A percentile compares a stretch with the other conserved stretches of the same genome.
phyloP scores from a whole-genome alignment of 495 filamentous ascomycete genomes.

The Alectoria sarmentosa region DNA sequence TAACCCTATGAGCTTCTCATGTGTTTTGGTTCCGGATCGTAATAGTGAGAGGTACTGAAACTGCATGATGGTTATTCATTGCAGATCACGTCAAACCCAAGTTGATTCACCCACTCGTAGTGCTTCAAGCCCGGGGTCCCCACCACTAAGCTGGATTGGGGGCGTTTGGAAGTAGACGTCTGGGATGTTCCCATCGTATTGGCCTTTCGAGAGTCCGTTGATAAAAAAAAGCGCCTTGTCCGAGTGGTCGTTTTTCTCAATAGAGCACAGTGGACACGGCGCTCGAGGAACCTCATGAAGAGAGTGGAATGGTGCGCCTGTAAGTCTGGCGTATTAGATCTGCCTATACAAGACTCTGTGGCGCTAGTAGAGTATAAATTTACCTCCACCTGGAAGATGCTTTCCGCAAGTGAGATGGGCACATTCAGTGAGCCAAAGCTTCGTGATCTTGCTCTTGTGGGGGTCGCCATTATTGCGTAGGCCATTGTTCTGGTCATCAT shows the following conservation, averaged over 20 bases:
- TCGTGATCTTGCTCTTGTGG: conserved; percentile 30
- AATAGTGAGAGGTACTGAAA: conserved; percentile 38
- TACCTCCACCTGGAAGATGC: conserved; percentile 40
- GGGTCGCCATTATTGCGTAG: conserved; percentile 29
- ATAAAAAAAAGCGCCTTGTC: conserved; percentile 36
- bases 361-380: not conserved
- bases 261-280: conserved; percentile 37
- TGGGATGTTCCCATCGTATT: conserved; percentile 36
- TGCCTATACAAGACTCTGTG: not conserved
- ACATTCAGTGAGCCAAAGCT: conserved; percentile 39
- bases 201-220: conserved; percentile 30
- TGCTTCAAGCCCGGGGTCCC: conserved; percentile 30
- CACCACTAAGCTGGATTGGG: conserved; percentile 29
- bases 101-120: conserved; percentile 28
- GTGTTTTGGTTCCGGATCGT: conserved; percentile 24
- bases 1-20: conserved; percentile 15
- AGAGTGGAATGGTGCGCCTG: conserved; percentile 38
- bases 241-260: conserved; percentile 28
- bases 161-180: conserved; percentile 32
- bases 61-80: conserved; percentile 22
- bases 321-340: not conserved
- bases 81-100: not conserved
- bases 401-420: conserved; percentile 38
- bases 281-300: conserved; percentile 32
- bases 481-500: conserved; percentile 26